Conservation (phyloP, 192 early-diverging fungal species). For the Haplosporangium gracile region DNA sequence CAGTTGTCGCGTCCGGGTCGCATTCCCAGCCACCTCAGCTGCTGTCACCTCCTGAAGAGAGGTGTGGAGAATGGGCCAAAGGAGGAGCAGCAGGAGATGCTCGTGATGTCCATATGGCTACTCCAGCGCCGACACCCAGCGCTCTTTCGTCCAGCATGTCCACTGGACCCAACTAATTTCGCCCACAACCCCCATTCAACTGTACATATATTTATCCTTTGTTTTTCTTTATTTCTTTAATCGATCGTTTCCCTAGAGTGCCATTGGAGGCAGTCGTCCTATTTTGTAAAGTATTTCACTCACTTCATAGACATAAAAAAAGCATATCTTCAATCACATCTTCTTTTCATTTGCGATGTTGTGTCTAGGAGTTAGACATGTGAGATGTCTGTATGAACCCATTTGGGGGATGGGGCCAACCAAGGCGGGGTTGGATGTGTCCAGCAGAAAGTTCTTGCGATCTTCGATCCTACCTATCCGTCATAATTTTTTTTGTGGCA, state of each 20-base stretch:
- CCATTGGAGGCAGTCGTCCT: not conserved
- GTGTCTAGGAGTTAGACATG: too few relatives aligned
- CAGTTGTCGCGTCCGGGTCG: slow-evolving; percentile 13
- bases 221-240: not conserved
- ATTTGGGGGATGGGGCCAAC: too few relatives aligned
- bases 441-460: not conserved
- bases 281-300: not conserved
- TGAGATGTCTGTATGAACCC: too few relatives aligned
- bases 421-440: too few relatives aligned
- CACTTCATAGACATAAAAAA: not conserved
- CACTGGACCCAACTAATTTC: not conserved
- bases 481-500: not conserved
- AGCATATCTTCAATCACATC: not conserved
- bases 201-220: not conserved
- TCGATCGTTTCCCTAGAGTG: not conserved
- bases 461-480: not conserved
- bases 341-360: not conserved
- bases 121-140: not conserved
- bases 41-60: slow-evolving; percentile 43
- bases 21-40: slow-evolving; percentile 18
- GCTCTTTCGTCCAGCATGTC: not conserved
- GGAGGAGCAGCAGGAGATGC: not conserved
- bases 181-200: not conserved
- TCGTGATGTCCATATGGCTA: not conserved
- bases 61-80: slow-evolving; percentile 11